Evolutionary conservation across 306 rosid species (phyloP).

Genomic region (Vigna angularis): DNA sequence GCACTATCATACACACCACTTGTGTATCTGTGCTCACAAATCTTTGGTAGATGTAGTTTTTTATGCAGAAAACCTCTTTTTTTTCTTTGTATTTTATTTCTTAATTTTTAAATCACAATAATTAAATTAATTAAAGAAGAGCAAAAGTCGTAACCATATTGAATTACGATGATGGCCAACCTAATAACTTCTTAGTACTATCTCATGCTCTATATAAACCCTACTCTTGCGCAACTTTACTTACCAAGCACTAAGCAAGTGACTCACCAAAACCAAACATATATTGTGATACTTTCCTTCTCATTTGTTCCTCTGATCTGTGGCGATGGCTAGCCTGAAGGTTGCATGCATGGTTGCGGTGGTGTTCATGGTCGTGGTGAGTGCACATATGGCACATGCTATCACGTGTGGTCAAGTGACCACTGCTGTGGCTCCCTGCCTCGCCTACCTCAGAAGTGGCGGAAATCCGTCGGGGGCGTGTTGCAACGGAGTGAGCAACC

Average conservation of each 20-base stretch:
- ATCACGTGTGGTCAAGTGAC: constrained; percentile 46
- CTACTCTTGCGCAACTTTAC: neutral
- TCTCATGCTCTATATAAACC: constrained; percentile 20
- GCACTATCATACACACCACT: neutral
- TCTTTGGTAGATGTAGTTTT: too few relatives aligned
- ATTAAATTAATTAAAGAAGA: too few relatives aligned
- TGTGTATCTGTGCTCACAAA: neutral
- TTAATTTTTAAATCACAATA: too few relatives aligned
- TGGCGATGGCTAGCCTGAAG: constrained; percentile 34
- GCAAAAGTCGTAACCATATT: too few relatives aligned
- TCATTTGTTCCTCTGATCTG: neutral
- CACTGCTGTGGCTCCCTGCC: neutral
- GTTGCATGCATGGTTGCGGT: constrained; percentile 39
- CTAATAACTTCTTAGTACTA: neutral
- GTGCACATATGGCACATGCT: constrained; percentile 52
- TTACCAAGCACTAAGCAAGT: constrained; percentile 3
- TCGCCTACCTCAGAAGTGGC: neutral
- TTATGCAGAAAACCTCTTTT: too few relatives aligned
- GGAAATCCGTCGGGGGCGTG: neutral
- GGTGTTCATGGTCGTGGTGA: constrained; percentile 33
- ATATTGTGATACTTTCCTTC: neutral
- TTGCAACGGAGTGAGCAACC: constrained; percentile 41
- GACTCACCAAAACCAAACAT: neutral
- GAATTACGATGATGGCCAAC: too few relatives aligned
- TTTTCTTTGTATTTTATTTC: too few relatives aligned